Evolutionary conservation across 1,139 yeast species (phyloP).

Genomic region (Hyphopichia fennica): DNA sequence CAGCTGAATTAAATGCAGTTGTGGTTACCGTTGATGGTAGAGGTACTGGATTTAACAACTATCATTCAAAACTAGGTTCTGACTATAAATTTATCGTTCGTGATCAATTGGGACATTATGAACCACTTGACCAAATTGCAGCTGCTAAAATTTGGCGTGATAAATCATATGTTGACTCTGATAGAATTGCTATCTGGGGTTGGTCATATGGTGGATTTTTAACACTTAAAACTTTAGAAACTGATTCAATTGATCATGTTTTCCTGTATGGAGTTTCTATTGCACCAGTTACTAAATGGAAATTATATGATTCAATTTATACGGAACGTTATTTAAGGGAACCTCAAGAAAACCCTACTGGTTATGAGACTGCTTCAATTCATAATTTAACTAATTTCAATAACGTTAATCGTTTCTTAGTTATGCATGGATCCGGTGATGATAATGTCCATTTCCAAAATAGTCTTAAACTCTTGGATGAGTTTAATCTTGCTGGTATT

Average conservation of each 20-base stretch:
- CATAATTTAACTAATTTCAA: conserved; percentile 47
- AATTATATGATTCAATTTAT: conserved; percentile 70
- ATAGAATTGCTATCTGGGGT: conserved; percentile 72
- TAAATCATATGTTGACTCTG: conserved; percentile 56
- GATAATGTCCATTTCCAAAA: conserved; percentile 83
- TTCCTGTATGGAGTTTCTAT: conserved; percentile 74
- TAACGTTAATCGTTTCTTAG: conserved; percentile 56
- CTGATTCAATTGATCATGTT: conserved; percentile 53
- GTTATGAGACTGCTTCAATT: conserved; percentile 57
- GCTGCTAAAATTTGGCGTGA: conserved; percentile 63
- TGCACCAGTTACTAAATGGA: conserved; percentile 84
- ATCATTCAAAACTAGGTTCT: conserved; percentile 34
- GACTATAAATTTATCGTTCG: conserved; percentile 63
- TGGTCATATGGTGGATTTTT: conserved; percentile 85
- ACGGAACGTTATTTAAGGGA: conserved; percentile 78
- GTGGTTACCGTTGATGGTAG: conserved; percentile 83
- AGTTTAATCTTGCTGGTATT: conserved; percentile 53
- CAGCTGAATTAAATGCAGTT: conserved; percentile 67
- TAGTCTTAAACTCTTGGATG: conserved; percentile 62
- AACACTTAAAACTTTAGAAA: conserved; percentile 71
- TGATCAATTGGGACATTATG: conserved; percentile 65
- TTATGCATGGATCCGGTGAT: conserved; percentile 82
- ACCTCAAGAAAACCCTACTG: conserved; percentile 60
- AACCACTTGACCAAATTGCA: conserved; percentile 67
- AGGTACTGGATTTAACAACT: conserved; percentile 70